Evolutionary conservation across 139 green algal species (phyloP).

Genomic region (Coccomyxa sp.): DNA sequence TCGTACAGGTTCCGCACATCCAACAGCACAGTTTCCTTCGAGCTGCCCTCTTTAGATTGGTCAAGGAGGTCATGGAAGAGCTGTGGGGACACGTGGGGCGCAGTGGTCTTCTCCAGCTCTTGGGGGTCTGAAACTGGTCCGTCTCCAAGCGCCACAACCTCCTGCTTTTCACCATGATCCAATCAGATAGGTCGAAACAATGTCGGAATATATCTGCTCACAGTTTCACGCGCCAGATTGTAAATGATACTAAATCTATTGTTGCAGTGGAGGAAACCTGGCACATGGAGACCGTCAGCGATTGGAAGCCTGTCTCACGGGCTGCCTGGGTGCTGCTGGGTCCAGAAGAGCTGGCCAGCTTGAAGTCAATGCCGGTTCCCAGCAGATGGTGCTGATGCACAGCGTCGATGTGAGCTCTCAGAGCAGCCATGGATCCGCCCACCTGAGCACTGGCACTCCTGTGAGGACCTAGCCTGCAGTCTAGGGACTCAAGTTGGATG

Average conservation of each 20-base stretch:
- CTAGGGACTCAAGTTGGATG: background rate
- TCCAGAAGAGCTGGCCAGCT: constrained; percentile 27
- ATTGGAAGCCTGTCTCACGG: constrained; percentile 39
- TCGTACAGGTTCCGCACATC: constrained; percentile 78
- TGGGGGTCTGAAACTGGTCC: constrained; percentile 1
- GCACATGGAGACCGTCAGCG: constrained; percentile 24
- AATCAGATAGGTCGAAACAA: too few species aligned
- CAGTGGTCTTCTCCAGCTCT: background rate
- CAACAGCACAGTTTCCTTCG: constrained; percentile 57
- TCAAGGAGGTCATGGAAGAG: constrained; percentile 57
- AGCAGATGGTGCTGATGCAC: constrained; percentile 20
- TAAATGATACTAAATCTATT: too few species aligned
- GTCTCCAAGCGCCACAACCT: constrained; percentile 56
- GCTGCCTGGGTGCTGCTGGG: constrained; percentile 4
- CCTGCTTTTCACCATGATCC: constrained; percentile 18
- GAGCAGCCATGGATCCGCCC: constrained; percentile 22
- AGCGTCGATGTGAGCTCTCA: constrained; percentile 27
- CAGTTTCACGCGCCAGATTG: too few species aligned
- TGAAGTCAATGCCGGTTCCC: constrained; percentile 54
- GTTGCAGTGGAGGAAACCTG: background rate
- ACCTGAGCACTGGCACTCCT: constrained; percentile 9
- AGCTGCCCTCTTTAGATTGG: background rate
- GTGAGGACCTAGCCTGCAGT: background rate
- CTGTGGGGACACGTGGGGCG: constrained; percentile 34
- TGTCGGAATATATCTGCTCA: too few species aligned